Conservation (phyloP, 495 filamentous ascomycete genomes). For the Lineolata rhizophorae region DNA sequence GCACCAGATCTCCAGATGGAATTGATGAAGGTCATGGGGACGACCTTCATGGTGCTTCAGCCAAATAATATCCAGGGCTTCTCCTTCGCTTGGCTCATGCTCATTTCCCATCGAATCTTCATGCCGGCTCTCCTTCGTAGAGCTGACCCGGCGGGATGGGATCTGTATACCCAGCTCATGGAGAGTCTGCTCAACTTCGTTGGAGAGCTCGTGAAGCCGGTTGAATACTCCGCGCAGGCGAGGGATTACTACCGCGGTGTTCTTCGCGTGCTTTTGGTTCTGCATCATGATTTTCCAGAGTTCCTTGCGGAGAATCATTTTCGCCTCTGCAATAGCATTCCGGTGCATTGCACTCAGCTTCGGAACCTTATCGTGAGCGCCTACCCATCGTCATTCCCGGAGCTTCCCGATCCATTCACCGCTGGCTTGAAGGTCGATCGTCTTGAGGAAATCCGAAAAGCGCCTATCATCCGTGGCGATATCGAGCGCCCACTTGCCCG, state of each 20-base stretch:
- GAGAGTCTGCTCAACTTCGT: slow-evolving; percentile 51
- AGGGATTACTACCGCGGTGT: slow-evolving; percentile 72
- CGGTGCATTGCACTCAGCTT: slow-evolving; percentile 67
- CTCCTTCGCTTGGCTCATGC: slow-evolving; percentile 58
- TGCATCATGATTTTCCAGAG: slow-evolving; percentile 88
- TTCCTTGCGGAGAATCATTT: slow-evolving; percentile 77
- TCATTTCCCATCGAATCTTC: slow-evolving; percentile 72
- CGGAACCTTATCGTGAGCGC: slow-evolving; percentile 77
- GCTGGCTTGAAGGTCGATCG: slow-evolving; percentile 62
- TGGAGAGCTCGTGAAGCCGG: slow-evolving; percentile 57
- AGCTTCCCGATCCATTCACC: slow-evolving; percentile 63
- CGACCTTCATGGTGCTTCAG: slow-evolving; percentile 50
- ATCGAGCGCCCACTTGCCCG: slow-evolving; percentile 31
- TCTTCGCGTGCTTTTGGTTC: slow-evolving; percentile 57
- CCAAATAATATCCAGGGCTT: slow-evolving; percentile 63
- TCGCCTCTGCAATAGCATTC: slow-evolving; percentile 66
- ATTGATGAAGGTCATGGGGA: slow-evolving; percentile 49
- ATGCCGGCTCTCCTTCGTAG: slow-evolving; percentile 48
- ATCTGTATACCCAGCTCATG: slow-evolving; percentile 49
- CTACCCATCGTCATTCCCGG: slow-evolving; percentile 50
- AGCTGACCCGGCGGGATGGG: slow-evolving; percentile 35
- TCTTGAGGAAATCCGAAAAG: slow-evolving; percentile 50
- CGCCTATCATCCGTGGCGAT: slow-evolving; percentile 39
- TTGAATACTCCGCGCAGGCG: slow-evolving; percentile 40
- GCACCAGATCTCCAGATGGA: slow-evolving; percentile 35